Evolutionary conservation across 352 stramenopile genomes (phyloP).

Genomic region (Phytopythium vexans): DNA sequence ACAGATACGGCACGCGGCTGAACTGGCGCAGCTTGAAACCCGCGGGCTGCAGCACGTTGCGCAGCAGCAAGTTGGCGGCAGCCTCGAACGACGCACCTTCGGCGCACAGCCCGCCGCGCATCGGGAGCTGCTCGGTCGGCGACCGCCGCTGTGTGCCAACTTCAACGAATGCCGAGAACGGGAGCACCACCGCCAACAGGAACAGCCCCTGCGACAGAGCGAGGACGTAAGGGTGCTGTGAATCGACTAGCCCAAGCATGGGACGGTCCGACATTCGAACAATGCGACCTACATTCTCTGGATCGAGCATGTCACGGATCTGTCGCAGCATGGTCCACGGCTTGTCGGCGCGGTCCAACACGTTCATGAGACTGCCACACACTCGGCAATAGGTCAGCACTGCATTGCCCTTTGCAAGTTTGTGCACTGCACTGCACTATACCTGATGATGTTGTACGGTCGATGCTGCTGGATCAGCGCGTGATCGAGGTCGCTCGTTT

Average conservation of each 20-base stretch:
- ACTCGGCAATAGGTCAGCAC: neutral
- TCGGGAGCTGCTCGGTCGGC: conserved; percentile 62
- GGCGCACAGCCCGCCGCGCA: conserved; percentile 57
- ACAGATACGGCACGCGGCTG: conserved; percentile 82
- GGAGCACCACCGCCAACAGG: conserved; percentile 73
- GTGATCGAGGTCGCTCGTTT: conserved; percentile 68
- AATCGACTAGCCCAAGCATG: neutral
- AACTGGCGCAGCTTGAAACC: conserved; percentile 81
- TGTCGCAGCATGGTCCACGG: conserved; percentile 74
- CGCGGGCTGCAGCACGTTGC: conserved; percentile 61
- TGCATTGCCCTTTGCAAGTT: neutral
- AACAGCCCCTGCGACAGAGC: conserved; percentile 54
- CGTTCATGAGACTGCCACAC: conserved; percentile 67
- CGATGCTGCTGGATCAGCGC: conserved; percentile 59
- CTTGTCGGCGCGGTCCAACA: conserved; percentile 78
- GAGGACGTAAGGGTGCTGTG: neutral
- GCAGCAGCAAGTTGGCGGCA: conserved; percentile 50
- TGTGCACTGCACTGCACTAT: neutral
- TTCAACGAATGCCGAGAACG: conserved; percentile 82
- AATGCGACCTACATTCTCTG: conserved; percentile 35
- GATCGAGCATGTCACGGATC: conserved; percentile 71
- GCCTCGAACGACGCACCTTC: conserved; percentile 68
- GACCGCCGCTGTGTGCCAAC: conserved; percentile 58
- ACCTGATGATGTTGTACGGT: conserved; percentile 85
- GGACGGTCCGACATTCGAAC: neutral